Base-by-base conservation (phyloP, 1,284 basidiomycete genomes). In the Athelia psychrophila region DNA sequence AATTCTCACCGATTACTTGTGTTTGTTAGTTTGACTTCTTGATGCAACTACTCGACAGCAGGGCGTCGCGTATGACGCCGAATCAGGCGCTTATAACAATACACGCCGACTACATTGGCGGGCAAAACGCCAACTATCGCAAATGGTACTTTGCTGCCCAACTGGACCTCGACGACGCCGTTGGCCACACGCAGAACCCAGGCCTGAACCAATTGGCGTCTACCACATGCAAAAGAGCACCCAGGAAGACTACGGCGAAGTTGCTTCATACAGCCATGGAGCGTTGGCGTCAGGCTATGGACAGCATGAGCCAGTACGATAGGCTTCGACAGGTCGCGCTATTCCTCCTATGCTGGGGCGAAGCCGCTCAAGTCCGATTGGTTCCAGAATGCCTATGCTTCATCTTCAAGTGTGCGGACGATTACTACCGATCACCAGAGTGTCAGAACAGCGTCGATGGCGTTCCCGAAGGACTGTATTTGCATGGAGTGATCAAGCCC, bases 111-210 rank as follows among this genome's bases (percentile, higher is more conserved):
- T 99, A 98, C 72, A 98, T 99, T 66, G 97, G 97, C 48, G 96
- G 97, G 3, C 92, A 94, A 67, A 88, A 96, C 64, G 92, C 94
- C 51, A 97, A 96, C 75, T 96, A 97, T 73, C 90, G 94, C 58
- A 96, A 95, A 72, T 98, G 97, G 96, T 99, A 99, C 76, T 99
- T 99, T 74, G 97, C 96, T 18, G 95, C 96, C 23, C 96, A 99
- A 71, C 89, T 99, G 56, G 95, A 99, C 69, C 86, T 99, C 40
- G 97, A 99, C 73, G 96, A 99, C 63, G 96, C 95, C 49, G 90
- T 99, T 54, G 97, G 97, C 45, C 84, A 90, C 55, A 83, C 86
- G 12, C 93, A 98, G 66, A 97, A 96, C 67, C 93, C 94, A 0
- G 95, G 94, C 56, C 79, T 98, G 9, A 82, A 84, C 48, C 87